These are phyloP conservation scores for Candida chilensis DNA, from an alignment of 805 yeast genomes.

Conservation along the genomic window DNA sequence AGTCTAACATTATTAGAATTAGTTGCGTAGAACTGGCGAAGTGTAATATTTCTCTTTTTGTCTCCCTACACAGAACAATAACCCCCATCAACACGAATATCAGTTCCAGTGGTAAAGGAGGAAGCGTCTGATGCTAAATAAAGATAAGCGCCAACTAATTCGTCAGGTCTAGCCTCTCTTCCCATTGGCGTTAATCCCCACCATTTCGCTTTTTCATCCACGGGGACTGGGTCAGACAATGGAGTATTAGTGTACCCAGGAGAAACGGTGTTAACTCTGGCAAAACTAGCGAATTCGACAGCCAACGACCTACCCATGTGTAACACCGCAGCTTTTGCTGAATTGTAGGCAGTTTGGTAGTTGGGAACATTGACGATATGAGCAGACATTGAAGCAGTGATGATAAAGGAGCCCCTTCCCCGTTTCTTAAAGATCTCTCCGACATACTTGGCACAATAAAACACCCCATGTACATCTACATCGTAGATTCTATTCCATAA, in stretches of 20 bases:
- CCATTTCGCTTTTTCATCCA: slow-evolving; percentile 24
- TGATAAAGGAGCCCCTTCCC: slow-evolving; percentile 30
- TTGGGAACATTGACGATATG: slow-evolving; percentile 37
- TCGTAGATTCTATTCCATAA: slow-evolving; percentile 22
- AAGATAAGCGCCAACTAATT: slow-evolving; percentile 34
- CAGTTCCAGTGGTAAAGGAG: slow-evolving; percentile 32
- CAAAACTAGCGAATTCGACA: slow-evolving; percentile 37
- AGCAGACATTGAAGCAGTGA: slow-evolving; percentile 38
- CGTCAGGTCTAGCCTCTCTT: slow-evolving; percentile 33
- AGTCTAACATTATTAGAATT: too few relatives aligned
- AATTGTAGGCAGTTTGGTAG: slow-evolving; percentile 35
- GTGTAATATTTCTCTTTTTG: too few relatives aligned
- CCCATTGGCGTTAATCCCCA: slow-evolving; percentile 32
- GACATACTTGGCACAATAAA: slow-evolving; percentile 31
- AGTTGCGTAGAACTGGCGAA: too few relatives aligned
- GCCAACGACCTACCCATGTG: slow-evolving; percentile 35
- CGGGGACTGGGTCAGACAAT: slow-evolving; percentile 23
- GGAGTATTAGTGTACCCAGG: slow-evolving; percentile 35
- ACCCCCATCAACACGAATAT: slow-evolving; percentile 34
- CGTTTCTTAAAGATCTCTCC: slow-evolving; percentile 28
- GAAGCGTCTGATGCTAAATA: slow-evolving; percentile 37
- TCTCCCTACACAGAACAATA: too few relatives aligned
- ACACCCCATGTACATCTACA: slow-evolving; percentile 30
- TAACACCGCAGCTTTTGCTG: slow-evolving; percentile 34
- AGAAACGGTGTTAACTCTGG: slow-evolving; percentile 31